Evolutionary conservation across 495 filamentous ascomycete species (phyloP).

Genomic region (Podospora fimiseda): DNA sequence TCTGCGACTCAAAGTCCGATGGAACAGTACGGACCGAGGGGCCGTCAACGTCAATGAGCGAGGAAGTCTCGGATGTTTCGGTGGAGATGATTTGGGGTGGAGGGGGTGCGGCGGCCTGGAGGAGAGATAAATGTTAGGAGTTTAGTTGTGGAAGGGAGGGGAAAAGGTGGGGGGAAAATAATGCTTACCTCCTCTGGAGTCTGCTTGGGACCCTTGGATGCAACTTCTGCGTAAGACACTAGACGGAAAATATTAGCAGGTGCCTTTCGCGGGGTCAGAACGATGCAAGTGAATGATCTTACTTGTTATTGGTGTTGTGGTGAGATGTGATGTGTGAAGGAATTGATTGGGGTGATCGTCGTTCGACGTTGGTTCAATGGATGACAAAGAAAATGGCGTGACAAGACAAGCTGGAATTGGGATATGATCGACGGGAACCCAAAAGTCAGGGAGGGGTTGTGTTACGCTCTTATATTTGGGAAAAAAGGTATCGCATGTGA

Average conservation of each 20-base stretch:
- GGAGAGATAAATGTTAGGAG: neutral
- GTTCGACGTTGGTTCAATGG: too few relatives aligned
- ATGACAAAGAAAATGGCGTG: too few relatives aligned
- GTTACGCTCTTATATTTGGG: too few relatives aligned
- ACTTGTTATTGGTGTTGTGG: constrained; percentile 11
- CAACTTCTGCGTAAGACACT: constrained; percentile 77
- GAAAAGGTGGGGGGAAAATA: neutral
- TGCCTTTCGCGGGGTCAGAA: neutral
- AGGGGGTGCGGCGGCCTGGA: constrained; percentile 56
- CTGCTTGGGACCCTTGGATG: constrained; percentile 67
- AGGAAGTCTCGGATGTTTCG: constrained; percentile 47
- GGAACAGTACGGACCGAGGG: constrained; percentile 66
- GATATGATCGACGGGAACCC: too few relatives aligned
- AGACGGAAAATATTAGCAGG: neutral
- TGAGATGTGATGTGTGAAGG: neutral
- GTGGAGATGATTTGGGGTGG: constrained; percentile 57
- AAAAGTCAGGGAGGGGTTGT: too few relatives aligned
- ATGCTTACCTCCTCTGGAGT: constrained; percentile 60
- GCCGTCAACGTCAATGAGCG: constrained; percentile 70
- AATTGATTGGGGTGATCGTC: neutral
- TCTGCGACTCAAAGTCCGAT: constrained; percentile 56
- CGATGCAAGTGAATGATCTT: neutral
- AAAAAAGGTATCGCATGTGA: too few relatives aligned
- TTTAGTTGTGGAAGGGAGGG: neutral
- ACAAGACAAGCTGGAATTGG: too few relatives aligned